These are phyloP conservation scores for Luffa acutangula DNA, from an alignment of 306 rosid genomes.

Conservation along the genomic window DNA sequence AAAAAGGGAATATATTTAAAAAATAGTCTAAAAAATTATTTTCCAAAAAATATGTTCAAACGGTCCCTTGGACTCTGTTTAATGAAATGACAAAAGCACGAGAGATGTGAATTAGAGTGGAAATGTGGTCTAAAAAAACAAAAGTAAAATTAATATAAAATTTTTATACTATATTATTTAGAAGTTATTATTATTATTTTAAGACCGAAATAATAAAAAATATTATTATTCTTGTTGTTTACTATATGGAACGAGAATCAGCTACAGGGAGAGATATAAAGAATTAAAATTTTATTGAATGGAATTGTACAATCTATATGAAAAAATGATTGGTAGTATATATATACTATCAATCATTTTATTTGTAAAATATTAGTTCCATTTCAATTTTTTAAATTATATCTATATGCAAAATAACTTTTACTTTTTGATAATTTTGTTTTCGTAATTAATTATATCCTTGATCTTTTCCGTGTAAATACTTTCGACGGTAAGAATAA, in stretches of 20 bases:
- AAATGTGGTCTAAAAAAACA: not conserved
- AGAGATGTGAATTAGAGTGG: not conserved
- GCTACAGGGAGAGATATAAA: not conserved
- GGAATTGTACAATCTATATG: not conserved
- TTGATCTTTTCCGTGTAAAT: too few relatives aligned
- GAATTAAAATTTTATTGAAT: too few relatives aligned
- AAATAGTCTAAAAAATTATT: not conserved
- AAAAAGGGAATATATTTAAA: not conserved
- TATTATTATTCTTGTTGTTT: not conserved
- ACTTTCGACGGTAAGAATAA: too few relatives aligned
- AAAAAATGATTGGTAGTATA: not conserved
- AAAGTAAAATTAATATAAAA: not conserved
- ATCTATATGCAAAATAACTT: too few relatives aligned
- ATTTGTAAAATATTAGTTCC: too few relatives aligned
- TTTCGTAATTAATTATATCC: too few relatives aligned
- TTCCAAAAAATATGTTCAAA: not conserved
- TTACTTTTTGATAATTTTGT: too few relatives aligned
- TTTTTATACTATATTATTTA: not conserved
- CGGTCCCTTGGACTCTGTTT: not conserved
- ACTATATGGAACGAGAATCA: not conserved
- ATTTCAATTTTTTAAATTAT: too few relatives aligned
- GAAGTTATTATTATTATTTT: not conserved
- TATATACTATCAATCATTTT: too few relatives aligned
- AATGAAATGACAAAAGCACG: not conserved
- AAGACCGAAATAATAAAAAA: not conserved